phyloP scores from a whole-genome alignment of 2,329 filamentous ascomycete species.

The Sporothrix curviconia region DNA sequence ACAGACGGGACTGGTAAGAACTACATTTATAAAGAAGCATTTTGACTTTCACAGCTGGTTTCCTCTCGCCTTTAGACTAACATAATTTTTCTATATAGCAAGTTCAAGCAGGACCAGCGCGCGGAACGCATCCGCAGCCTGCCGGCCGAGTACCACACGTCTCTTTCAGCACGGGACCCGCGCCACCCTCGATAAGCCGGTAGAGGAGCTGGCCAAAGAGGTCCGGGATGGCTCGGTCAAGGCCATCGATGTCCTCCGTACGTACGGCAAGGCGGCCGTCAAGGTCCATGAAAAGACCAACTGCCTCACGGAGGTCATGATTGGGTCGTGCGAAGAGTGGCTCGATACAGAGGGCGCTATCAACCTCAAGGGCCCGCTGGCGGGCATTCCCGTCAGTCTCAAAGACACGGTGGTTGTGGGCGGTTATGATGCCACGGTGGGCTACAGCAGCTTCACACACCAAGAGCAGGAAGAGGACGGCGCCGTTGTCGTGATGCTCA shows the following conservation, averaged over 20 bases:
- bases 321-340: constrained; percentile 73
- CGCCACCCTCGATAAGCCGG: constrained; percentile 63
- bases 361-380: constrained; percentile 74
- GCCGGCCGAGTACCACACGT: constrained; percentile 52
- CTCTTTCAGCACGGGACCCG: constrained; percentile 60
- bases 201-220: constrained; percentile 69
- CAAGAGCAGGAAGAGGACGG: constrained; percentile 63
- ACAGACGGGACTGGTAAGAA: constrained; percentile 18
- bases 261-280: constrained; percentile 81
- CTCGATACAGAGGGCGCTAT: constrained; percentile 32
- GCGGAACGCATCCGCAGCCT: constrained; percentile 62
- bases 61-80: constrained; percentile 24
- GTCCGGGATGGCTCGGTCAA: constrained; percentile 63
- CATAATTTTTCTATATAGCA: constrained; percentile 42
- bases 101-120: constrained; percentile 73
- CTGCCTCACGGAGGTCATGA: constrained; percentile 80
- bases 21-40: too few relatives aligned
- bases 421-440: constrained; percentile 76
- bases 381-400: constrained; percentile 78
- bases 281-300: constrained; percentile 83
- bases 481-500: constrained; percentile 65
- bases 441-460: constrained; percentile 66
- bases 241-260: constrained; percentile 67
- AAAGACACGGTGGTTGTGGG: constrained; percentile 76
- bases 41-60: neutral